phyloP scores from a whole-genome alignment of 75 land plant genomes.

The Pinus taeda region DNA sequence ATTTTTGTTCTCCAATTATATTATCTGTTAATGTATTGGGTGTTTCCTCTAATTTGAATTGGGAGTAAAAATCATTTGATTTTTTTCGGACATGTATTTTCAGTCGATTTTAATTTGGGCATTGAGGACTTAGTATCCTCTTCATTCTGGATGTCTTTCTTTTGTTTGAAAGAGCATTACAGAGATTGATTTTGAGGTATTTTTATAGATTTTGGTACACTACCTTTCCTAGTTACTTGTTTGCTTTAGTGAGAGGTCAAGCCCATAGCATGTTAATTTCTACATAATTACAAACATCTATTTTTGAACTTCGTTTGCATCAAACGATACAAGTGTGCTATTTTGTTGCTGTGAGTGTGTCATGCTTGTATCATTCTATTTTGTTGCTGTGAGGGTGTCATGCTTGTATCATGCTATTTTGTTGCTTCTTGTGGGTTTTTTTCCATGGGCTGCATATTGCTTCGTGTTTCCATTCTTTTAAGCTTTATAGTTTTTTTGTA shows the following conservation, averaged over 20 bases:
- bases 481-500: neutral
- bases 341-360: too few relatives aligned
- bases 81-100: neutral
- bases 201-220: neutral
- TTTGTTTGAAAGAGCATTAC: neutral
- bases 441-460: neutral
- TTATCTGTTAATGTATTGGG: neutral
- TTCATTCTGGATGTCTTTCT: too few relatives aligned
- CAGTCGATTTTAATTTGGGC: neutral
- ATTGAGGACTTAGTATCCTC: neutral
- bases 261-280: neutral
- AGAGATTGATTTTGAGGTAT: neutral
- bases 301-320: too few relatives aligned
- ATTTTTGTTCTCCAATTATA: neutral
- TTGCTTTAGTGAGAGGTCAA: neutral
- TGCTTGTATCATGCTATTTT: too few relatives aligned
- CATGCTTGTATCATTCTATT: too few relatives aligned
- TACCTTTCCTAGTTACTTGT: too few relatives aligned
- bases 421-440: neutral
- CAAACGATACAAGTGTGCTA: too few relatives aligned
- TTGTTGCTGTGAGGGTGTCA: too few relatives aligned
- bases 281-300: neutral
- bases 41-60: neutral
- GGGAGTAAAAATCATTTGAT: neutral
- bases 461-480: neutral